Evolutionary conservation across 2,329 filamentous ascomycete species (phyloP).

Genomic region (Alternaria atra): DNA sequence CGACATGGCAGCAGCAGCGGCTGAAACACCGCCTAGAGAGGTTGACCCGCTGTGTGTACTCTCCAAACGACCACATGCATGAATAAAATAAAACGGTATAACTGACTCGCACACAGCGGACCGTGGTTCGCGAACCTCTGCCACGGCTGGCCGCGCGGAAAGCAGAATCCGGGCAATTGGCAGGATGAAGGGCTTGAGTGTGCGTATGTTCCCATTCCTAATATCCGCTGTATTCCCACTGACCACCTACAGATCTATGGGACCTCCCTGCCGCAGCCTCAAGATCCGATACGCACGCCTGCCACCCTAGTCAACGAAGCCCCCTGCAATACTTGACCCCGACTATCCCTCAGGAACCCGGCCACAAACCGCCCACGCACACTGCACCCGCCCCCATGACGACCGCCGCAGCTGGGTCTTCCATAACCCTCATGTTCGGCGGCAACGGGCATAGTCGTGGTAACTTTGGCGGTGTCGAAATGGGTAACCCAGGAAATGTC

Average conservation of each 20-base stretch:
- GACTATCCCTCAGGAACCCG: background rate
- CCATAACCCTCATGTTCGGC: conserved; percentile 36
- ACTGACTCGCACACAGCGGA: conserved; percentile 6
- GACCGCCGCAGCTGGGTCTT: conserved; percentile 20
- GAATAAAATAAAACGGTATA: background rate
- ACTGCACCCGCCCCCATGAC: conserved; percentile 31
- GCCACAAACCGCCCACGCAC: background rate
- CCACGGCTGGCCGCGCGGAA: conserved; percentile 21
- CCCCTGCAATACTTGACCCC: conserved; percentile 16
- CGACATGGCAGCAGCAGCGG: background rate
- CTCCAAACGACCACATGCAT: background rate
- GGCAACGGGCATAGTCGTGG: conserved; percentile 40
- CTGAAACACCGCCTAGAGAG: background rate
- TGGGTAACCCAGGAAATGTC: conserved; percentile 22
- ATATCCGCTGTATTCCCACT: background rate
- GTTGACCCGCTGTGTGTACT: background rate
- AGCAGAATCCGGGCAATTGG: conserved; percentile 17
- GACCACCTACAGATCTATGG: conserved; percentile 5
- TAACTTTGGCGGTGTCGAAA: conserved; percentile 36
- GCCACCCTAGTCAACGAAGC: conserved; percentile 27
- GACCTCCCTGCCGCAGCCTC: conserved; percentile 6
- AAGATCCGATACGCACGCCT: conserved; percentile 23
- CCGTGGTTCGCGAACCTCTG: conserved; percentile 17
- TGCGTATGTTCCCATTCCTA: background rate
- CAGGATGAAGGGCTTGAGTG: conserved; percentile 1